phyloP scores from a whole-genome alignment of 768 basidiomycete genomes.

The Phanerodontia chrysosporium region DNA sequence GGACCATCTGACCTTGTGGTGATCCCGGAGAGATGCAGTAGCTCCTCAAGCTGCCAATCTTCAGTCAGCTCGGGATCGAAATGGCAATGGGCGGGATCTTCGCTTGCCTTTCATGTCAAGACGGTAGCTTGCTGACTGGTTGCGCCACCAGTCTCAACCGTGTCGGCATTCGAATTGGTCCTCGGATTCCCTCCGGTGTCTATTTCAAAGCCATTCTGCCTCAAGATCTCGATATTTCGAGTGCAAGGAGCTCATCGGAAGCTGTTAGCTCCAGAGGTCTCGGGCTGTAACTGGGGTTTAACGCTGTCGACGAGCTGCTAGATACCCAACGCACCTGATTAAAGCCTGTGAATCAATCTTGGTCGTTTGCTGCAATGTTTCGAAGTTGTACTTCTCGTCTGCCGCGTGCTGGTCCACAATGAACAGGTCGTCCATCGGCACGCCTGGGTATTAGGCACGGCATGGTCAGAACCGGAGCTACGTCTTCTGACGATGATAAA shows the following conservation, averaged over 20 bases:
- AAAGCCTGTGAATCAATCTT: slow-evolving; percentile 83
- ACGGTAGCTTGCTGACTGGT: slow-evolving; percentile 88
- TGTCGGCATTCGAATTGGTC: slow-evolving; percentile 26
- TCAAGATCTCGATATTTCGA: slow-evolving; percentile 81
- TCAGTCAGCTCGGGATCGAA: not conserved
- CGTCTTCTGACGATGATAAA: slow-evolving; percentile 83
- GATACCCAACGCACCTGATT: slow-evolving; percentile 52
- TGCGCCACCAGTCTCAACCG: slow-evolving; percentile 72
- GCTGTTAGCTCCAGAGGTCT: slow-evolving; percentile 78
- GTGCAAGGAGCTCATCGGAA: slow-evolving; percentile 81
- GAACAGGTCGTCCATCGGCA: slow-evolving; percentile 79
- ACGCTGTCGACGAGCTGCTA: not conserved
- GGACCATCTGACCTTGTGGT: slow-evolving; percentile 78
- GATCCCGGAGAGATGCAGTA: slow-evolving; percentile 78
- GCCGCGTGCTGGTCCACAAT: slow-evolving; percentile 97
- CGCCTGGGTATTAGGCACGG: not conserved
- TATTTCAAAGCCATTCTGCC: slow-evolving; percentile 88
- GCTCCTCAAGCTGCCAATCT: slow-evolving; percentile 80
- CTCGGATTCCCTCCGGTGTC: slow-evolving; percentile 43
- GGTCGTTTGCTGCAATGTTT: slow-evolving; percentile 87
- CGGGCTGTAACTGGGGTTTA: slow-evolving; percentile 46
- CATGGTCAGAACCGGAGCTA: not conserved
- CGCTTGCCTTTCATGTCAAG: slow-evolving; percentile 75
- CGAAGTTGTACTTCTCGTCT: slow-evolving; percentile 99
- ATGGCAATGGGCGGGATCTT: not conserved